These are phyloP conservation scores for Xanthoconium purpureum DNA, from an alignment of 768 basidiomycete genomes.

Conservation along the genomic window DNA sequence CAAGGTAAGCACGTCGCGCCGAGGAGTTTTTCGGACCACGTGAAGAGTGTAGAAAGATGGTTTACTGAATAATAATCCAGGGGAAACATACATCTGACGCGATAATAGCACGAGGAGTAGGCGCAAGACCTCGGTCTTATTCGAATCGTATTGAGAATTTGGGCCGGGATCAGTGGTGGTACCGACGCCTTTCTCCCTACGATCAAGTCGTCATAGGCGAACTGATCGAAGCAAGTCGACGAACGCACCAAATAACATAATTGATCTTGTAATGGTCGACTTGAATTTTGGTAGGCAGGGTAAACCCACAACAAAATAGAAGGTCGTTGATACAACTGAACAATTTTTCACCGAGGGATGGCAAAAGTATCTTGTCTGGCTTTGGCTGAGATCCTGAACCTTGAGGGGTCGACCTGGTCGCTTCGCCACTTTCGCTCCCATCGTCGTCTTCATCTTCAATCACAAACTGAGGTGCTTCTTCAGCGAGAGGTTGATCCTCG, in stretches of 20 bases:
- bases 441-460: constrained; percentile 82
- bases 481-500: constrained; percentile 21
- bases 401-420: constrained; percentile 18
- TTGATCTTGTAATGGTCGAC: constrained; percentile 80
- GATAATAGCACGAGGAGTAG: constrained; percentile 87
- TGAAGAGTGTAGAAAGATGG: constrained; percentile 78
- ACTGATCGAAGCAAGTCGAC: constrained; percentile 1
- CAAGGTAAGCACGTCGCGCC: constrained; percentile 84
- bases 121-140: constrained; percentile 87
- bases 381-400: constrained; percentile 26
- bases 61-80: constrained; percentile 63
- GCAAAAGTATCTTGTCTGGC: constrained; percentile 48
- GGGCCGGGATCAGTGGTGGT: constrained; percentile 74
- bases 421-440: constrained; percentile 39
- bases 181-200: constrained; percentile 93
- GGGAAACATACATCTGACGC: constrained; percentile 82
- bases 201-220: constrained; percentile 3
- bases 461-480: constrained; percentile 66
- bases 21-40: constrained; percentile 69
- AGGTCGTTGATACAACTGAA: constrained; percentile 81
- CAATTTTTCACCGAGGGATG: constrained; percentile 78
- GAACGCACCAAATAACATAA: constrained; percentile 80
- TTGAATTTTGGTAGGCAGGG: constrained; percentile 74
- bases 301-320: constrained; percentile 92
- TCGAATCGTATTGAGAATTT: constrained; percentile 62